Evolutionary conservation across 805 yeast genomes (phyloP), one percentile per base, ranked within the genome.

Genomic region (Wickerhamiella qilinensis): DNA sequence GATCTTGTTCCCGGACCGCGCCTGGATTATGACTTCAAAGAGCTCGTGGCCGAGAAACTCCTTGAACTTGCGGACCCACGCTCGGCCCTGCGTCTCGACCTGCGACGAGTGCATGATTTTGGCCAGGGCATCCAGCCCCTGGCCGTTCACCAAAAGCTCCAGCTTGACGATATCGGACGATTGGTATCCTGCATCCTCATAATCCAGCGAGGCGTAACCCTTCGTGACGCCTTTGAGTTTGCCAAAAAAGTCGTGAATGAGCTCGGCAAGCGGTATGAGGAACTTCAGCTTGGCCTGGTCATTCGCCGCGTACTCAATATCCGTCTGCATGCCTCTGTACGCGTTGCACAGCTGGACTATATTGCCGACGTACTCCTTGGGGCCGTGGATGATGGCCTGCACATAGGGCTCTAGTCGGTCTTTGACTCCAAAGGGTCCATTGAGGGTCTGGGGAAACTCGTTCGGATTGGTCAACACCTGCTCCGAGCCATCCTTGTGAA

Each of bases 201-300:
- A 88, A 59, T 88, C 97, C 38, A 88, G 64, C 1, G 95, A 82
- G 0, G 94, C 97, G 58, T 82, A 88, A 1, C 98, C 98, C 52
- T 75, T 73, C 0, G 97, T 83, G 1, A 75, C 69, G 1, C 95
- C 86, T 55, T 88, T 88, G 42, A 88, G 65, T 54, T 81, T 83
- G 2, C 97, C 97, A 57, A 91, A 86, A 56, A 88, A 88, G 59
- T 91, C 95, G 53, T 88, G 96, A 4, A 91, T 94, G 27, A 88
- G 62, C 52, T 84, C 93, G 0, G 93, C 79, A 37, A 91, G 66
- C 2, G 98, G 97, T 4, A 88, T 59, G 42, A 75, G 72, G 57
- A 85, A 91, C 49, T 75, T 78, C 48, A 86, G 57, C 39, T 83
- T 57, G 0, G 82, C 88, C 57, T 88, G 95, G 1, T 85, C 88